Evolutionary conservation across 2,329 filamentous ascomycete genomes (phyloP).

Genomic region (Microthyrium microscopicum): DNA sequence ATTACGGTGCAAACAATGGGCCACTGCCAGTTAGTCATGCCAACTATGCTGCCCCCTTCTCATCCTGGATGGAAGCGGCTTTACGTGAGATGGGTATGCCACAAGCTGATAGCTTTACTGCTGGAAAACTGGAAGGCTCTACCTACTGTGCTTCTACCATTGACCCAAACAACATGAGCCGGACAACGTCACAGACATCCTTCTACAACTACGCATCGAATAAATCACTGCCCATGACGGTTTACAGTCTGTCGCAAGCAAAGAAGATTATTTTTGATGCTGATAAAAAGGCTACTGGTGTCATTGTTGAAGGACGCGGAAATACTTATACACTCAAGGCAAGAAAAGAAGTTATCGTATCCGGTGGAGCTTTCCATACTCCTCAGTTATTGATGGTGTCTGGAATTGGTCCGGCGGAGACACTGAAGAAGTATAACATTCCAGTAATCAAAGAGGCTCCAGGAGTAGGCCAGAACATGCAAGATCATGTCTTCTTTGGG

Average conservation of each 20-base stretch:
- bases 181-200: slow-evolving; percentile 2
- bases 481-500: slow-evolving; percentile 22
- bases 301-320: slow-evolving; percentile 3
- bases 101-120: slow-evolving; percentile 1
- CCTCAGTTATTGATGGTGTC: slow-evolving; percentile 9
- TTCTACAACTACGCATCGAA: slow-evolving; percentile 1
- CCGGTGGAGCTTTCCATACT: slow-evolving; percentile 7
- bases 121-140: slow-evolving; percentile 3
- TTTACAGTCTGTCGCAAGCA: slow-evolving; percentile 5
- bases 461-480: slow-evolving; percentile 16
- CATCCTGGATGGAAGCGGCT: slow-evolving; percentile 3
- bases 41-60: slow-evolving; percentile 3
- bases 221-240: slow-evolving; percentile 6
- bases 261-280: slow-evolving; percentile 5
- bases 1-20: neutral
- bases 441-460: slow-evolving; percentile 12
- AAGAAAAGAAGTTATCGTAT: slow-evolving; percentile 7
- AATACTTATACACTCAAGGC: slow-evolving; percentile 4
- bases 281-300: slow-evolving; percentile 3
- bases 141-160: neutral
- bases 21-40: slow-evolving; percentile 6
- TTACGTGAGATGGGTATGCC: slow-evolving; percentile 3
- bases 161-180: slow-evolving; percentile 1
- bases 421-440: slow-evolving; percentile 14
- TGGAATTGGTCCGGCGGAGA: too few species aligned